Evolutionary conservation across 208 protist genomes (phyloP).

Genomic region (Leishmania amazonensis): DNA sequence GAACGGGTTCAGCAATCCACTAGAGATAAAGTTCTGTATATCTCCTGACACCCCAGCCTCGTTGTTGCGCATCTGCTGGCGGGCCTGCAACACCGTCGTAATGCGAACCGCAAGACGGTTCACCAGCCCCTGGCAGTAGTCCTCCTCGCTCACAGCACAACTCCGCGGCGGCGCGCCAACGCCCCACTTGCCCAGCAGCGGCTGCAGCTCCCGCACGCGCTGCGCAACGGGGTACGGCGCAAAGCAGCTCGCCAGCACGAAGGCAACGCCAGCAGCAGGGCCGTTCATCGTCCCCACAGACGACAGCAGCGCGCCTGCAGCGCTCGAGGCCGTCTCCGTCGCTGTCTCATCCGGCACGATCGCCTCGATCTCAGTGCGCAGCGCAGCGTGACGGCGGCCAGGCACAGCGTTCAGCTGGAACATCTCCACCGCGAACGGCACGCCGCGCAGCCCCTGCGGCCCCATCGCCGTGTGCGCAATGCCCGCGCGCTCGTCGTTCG

Average conservation of each 20-base stretch:
- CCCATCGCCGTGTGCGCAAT: constrained; percentile 30
- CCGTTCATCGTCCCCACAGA: constrained; percentile 25
- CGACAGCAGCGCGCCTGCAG: constrained; percentile 26
- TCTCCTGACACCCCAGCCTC: constrained; percentile 11
- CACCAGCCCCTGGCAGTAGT: constrained; percentile 4
- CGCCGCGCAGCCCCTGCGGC: constrained; percentile 50
- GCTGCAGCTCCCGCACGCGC: constrained; percentile 6
- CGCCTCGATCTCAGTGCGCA: constrained; percentile 57
- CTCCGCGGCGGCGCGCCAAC: constrained; percentile 4
- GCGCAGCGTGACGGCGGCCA: constrained; percentile 39
- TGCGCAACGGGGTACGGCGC: constrained; percentile 34
- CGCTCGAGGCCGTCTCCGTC: constrained; percentile 16
- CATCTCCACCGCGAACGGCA: constrained; percentile 60
- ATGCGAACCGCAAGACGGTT: not conserved
- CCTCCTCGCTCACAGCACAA: not conserved
- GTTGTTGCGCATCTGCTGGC: constrained; percentile 16
- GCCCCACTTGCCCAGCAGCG: constrained; percentile 2
- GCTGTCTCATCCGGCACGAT: constrained; percentile 28
- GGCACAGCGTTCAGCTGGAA: constrained; percentile 58
- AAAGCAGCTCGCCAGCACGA: constrained; percentile 42
- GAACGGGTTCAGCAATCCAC: not conserved
- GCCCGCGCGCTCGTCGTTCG: constrained; percentile 29
- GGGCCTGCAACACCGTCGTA: not conserved
- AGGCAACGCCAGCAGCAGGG: constrained; percentile 21
- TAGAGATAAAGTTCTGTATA: not conserved